Evolutionary conservation across 495 filamentous ascomycete genomes (phyloP).

Genomic region (Stereocaulon alpinum): DNA sequence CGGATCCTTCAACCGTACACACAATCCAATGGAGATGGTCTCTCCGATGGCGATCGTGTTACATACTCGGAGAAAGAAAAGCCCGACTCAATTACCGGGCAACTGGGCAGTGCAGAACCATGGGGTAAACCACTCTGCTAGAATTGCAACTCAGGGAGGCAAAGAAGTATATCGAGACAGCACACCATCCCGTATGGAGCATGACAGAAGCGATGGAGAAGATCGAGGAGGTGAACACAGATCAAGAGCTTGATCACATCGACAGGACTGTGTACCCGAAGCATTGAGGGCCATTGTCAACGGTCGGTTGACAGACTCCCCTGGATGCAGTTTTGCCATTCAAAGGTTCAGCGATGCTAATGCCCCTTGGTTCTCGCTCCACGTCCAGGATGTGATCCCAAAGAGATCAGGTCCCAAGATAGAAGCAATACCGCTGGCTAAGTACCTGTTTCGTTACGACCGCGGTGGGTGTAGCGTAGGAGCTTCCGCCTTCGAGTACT

Average conservation of each 20-base stretch:
- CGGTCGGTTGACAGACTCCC: conserved; percentile 34
- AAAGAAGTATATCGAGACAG: conserved; percentile 38
- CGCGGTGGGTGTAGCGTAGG: conserved; percentile 52
- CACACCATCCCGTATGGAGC: conserved; percentile 33
- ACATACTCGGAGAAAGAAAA: conserved; percentile 30
- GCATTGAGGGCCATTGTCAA: conserved; percentile 37
- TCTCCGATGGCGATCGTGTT: conserved; percentile 41
- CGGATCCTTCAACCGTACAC: conserved; percentile 45
- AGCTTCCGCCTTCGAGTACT: conserved; percentile 42
- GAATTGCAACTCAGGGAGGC: conserved; percentile 42
- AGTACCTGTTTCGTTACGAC: conserved; percentile 56
- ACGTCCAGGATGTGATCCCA: conserved; percentile 27
- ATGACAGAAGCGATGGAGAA: conserved; percentile 33
- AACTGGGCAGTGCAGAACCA: conserved; percentile 40
- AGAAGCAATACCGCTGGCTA: conserved; percentile 43
- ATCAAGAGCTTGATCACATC: conserved; percentile 40
- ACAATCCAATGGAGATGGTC: conserved; percentile 44
- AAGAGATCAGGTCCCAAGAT: conserved; percentile 18
- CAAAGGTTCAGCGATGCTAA: conserved; percentile 36
- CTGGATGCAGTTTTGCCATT: conserved; percentile 8
- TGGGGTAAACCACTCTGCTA: conserved; percentile 44
- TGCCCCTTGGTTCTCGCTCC: conserved; percentile 53
- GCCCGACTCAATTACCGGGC: conserved; percentile 44
- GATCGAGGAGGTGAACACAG: conserved; percentile 24
- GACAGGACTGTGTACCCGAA: conserved; percentile 43